These are phyloP conservation scores for Hypocreales sp. DNA, from an alignment of 2,329 filamentous ascomycete species.

Conservation along the genomic window DNA sequence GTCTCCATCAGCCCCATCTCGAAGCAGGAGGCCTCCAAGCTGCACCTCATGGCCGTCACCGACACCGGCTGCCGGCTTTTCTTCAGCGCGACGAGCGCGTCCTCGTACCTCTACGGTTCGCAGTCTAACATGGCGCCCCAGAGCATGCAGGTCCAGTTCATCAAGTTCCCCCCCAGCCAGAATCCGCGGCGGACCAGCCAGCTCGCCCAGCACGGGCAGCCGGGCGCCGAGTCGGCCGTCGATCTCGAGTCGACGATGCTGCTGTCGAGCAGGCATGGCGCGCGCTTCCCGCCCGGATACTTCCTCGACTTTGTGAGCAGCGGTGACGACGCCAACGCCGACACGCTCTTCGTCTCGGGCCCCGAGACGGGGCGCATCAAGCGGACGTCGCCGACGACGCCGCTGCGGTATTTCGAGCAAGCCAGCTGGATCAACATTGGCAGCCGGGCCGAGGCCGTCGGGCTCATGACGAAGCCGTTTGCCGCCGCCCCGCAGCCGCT, in stretches of 20 bases:
- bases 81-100: constrained; percentile 73
- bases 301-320: constrained; percentile 73
- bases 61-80: constrained; percentile 84
- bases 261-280: constrained; percentile 32
- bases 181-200: constrained; percentile 14
- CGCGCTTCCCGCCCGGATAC: constrained; percentile 70
- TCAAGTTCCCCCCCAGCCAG: constrained; percentile 69
- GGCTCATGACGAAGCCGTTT: constrained; percentile 59
- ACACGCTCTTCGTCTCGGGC: constrained; percentile 67
- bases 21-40: constrained; percentile 59
- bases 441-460: constrained; percentile 61
- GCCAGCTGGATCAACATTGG: constrained; percentile 66
- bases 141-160: constrained; percentile 95
- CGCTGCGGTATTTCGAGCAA: constrained; percentile 57
- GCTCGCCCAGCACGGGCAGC: constrained; percentile 4
- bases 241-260: constrained; percentile 34
- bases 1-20: constrained; percentile 79
- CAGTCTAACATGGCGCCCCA: constrained; percentile 55
- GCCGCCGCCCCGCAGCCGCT: constrained; percentile 49
- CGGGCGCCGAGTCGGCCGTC: constrained; percentile 22
- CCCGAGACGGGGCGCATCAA: constrained; percentile 81
- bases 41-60: constrained; percentile 83
- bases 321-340: constrained; percentile 42
- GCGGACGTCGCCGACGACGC: constrained; percentile 33
- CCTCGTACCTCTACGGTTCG: constrained; percentile 46